These are phyloP conservation scores for Botrytis aclada DNA, from an alignment of 2,329 filamentous ascomycete genomes.

Conservation along the genomic window DNA sequence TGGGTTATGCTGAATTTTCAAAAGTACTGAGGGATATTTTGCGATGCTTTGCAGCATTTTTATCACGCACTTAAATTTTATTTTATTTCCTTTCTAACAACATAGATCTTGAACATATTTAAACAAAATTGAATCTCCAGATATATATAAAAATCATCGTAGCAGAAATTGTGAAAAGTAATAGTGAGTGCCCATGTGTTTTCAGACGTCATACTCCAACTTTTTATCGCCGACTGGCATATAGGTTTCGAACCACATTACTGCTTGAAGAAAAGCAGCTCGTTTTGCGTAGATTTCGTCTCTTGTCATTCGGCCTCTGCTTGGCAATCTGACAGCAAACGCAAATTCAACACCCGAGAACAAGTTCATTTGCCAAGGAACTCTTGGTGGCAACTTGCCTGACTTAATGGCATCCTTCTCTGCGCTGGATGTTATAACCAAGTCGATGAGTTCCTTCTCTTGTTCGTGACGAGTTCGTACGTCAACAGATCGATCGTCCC, in stretches of 20 bases:
- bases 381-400: neutral
- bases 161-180: neutral
- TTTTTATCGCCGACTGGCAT: neutral
- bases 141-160: neutral
- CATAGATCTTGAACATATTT: neutral
- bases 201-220: no score
- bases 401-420: neutral
- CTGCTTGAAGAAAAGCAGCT: neutral
- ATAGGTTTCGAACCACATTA: neutral
- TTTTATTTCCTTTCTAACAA: neutral
- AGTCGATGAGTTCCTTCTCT: neutral
- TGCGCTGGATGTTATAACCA: neutral
- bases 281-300: slow-evolving; percentile 1
- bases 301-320: neutral
- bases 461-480: neutral
- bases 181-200: no score
- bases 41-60: neutral
- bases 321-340: neutral
- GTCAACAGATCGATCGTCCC: neutral
- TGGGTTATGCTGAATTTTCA: no score
- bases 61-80: neutral
- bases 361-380: neutral
- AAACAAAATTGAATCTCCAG: neutral
- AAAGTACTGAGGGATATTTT: neutral
- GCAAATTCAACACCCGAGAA: neutral